Evolutionary conservation across 179 eudicot genomes (phyloP), one percentile per base, ranked within the genome.

Genomic region (Patellifolia procumbens): DNA sequence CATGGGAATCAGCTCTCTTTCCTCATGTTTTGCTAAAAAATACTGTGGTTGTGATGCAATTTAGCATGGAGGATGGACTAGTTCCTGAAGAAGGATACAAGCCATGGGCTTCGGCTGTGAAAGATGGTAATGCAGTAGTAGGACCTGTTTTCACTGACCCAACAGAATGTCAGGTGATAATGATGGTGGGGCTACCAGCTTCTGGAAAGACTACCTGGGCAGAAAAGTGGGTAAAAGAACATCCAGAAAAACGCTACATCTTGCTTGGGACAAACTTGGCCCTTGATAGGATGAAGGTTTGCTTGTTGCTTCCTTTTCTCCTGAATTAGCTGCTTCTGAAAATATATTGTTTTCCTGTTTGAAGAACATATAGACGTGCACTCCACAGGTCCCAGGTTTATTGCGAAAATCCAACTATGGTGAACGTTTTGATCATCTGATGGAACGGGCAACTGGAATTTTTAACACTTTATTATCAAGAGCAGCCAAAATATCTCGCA

Each of bases 101-200:
- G 80, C 93, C 96, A 42, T 91, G 96, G 96, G 81, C 81, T 68
- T 84, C 59, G 39, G 90, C 90, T 12, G 53, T 83, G 46, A 77
- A 46, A 4, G 91, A 86, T 81, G 85, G 87, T 34, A 87, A 84
- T 35, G 86, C 84, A 34, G 70, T 84, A 4, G 10, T 68, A 29
- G 96, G 96, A 7, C 92, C 96, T 31, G 61, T 73, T 46, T 86
- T 89, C 43, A 24, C 85, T 7, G 82, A 76, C 29, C 69, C 82
- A 15, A 37, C 69, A 32, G 83, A 85, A 34, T 89, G 91, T 86
- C 90, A 86, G 69, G 85, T 86, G 77, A 81, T 89, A 56, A 91
- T 91, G 96, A 81, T 91, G 96, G 90, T 91, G 29, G 96, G 96
- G 29, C 80, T 91, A 79, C 92, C 96, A 48, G 96, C 93, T 78